Base-by-base conservation (phyloP, 2,329 filamentous ascomycete genomes). In the Colletotrichum lindemuthianum region DNA sequence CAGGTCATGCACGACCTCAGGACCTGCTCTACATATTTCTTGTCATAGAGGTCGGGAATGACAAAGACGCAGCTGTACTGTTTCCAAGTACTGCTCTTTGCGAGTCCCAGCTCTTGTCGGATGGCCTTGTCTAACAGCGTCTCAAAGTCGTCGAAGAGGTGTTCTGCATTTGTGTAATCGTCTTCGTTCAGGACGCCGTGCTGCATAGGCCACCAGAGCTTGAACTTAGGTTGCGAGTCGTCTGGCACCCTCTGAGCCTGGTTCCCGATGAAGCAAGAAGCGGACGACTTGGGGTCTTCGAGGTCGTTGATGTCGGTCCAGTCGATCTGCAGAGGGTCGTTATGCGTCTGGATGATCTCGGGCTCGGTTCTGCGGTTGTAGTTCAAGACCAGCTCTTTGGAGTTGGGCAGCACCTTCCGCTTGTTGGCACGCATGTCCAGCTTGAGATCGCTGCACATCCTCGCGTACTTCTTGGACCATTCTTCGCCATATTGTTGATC, bases 61-160 rank as follows among this genome's bases (percentile, higher is more conserved):
- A 99, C 90, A 72, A 98, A 93, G n/a, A 97, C 94, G 71, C 93
- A 97, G 72, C 92, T 96, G 78, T 97, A 98, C 75, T 96, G 92
- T 59, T 86, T 86, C 89, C 94, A 96, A 55, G 95, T 89, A 71
- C 90, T 91, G 72, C 91, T 91, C 68, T 88, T 89, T 34, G 85
- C 89, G 45, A 97, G 77, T 1, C 91, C 92, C 8, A 98, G 84
- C 72, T 98, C 93, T n/a, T 87, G 88, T 68, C 90, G 90, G 71
- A 99, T 90, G 2, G 93, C 92, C 68, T 93, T 90, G 73, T 97
- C 93, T 11, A 98, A 79, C 37, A 98, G 90, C 11, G 90, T 88
- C 70, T 96, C 92, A 60, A 98, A 90, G 73, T 98, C 96, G 72
- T 96, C 87, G 73, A 91, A 92, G 16, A 98, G 82, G 69, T 93